phyloP scores from a whole-genome alignment of 257 asterid species.

The Jasminum sambac region DNA sequence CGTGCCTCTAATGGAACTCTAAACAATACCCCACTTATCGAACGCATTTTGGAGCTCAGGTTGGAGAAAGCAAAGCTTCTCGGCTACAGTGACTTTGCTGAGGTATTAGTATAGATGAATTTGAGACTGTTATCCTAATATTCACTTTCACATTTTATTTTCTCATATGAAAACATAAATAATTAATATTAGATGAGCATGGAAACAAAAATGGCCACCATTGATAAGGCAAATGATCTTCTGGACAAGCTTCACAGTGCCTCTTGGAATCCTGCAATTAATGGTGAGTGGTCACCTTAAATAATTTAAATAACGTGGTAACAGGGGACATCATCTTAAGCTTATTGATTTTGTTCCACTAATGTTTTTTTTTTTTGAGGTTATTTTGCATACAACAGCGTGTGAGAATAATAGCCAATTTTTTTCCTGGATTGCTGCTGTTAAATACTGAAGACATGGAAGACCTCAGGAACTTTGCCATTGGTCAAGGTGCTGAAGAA shows the following conservation, averaged over 20 bases:
- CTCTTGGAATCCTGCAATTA: slow-evolving; percentile 41
- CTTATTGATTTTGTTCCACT: neutral
- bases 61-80: slow-evolving; percentile 76
- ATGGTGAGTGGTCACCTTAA: slow-evolving; percentile 27
- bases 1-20: slow-evolving; percentile 77
- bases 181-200: slow-evolving; percentile 37
- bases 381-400: neutral
- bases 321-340: neutral
- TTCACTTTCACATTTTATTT: slow-evolving; percentile 5
- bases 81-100: slow-evolving; percentile 68
- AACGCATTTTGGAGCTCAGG: slow-evolving; percentile 67
- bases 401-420: neutral
- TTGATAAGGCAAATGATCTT: slow-evolving; percentile 47
- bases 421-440: slow-evolving; percentile 16
- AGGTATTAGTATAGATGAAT: slow-evolving; percentile 49
- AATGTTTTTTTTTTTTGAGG: neutral
- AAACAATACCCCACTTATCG: slow-evolving; percentile 67
- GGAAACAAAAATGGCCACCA: slow-evolving; percentile 49
- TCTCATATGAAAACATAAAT: slow-evolving; percentile 2
- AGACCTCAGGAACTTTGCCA: slow-evolving; percentile 60
- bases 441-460: slow-evolving; percentile 55
- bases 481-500: slow-evolving; percentile 61
- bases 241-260: slow-evolving; percentile 45
- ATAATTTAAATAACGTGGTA: neutral
- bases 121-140: neutral